Conservation (phyloP, 169 alveolate species). For the Plasmodium chabaudi region DNA sequence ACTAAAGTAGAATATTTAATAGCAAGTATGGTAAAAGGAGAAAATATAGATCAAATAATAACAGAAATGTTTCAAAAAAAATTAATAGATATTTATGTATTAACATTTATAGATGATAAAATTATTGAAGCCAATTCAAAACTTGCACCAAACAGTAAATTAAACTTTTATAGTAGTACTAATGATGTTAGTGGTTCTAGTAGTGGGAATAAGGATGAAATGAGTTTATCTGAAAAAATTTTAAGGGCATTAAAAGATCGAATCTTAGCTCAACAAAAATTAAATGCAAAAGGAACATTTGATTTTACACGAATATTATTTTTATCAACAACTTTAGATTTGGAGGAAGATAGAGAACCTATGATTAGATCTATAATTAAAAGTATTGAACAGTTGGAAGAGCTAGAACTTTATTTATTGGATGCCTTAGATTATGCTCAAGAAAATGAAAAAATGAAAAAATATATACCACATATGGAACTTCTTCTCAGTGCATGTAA, state of each 20-base stretch:
- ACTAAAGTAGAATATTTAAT: constrained; percentile 62
- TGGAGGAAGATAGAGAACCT: constrained; percentile 44
- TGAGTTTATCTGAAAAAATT: constrained; percentile 66
- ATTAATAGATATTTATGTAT: constrained; percentile 51
- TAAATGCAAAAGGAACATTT: constrained; percentile 62
- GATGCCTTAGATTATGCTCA: constrained; percentile 74
- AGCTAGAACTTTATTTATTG: constrained; percentile 48
- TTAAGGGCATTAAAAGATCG: constrained; percentile 61
- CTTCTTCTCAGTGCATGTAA: constrained; percentile 50
- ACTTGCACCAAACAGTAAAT: constrained; percentile 9
- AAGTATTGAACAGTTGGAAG: constrained; percentile 64
- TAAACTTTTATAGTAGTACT: background rate
- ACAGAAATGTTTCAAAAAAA: constrained; percentile 55
- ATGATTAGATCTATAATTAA: constrained; percentile 44
- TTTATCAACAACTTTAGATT: constrained; percentile 48
- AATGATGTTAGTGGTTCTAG: background rate
- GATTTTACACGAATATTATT: constrained; percentile 54
- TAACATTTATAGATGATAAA: constrained; percentile 73
- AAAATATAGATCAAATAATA: constrained; percentile 33
- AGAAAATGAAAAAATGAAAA: constrained; percentile 51
- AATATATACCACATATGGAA: constrained; percentile 61
- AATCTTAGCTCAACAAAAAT: constrained; percentile 69
- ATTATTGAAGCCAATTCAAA: constrained; percentile 70
- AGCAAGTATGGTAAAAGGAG: constrained; percentile 50
- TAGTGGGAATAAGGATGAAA: constrained; percentile 2